Conservation (phyloP, 495 filamentous ascomycete species). For the Aspergillus heteromorphus region DNA sequence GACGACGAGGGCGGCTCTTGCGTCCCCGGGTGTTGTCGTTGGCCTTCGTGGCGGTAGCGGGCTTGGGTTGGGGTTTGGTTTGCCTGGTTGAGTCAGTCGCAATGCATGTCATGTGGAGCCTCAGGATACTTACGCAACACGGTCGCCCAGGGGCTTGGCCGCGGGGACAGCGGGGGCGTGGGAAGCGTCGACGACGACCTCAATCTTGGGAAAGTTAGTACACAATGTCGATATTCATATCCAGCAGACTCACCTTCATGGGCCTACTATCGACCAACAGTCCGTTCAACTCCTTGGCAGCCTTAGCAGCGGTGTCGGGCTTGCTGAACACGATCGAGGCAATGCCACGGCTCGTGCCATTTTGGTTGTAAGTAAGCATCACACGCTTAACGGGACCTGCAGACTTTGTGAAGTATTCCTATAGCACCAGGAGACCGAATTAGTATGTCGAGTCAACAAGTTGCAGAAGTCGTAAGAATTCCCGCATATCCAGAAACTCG, state of each 20-base stretch:
- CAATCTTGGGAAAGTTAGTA: slow-evolving; percentile 52
- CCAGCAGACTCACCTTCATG: slow-evolving; percentile 64
- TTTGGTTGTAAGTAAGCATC: slow-evolving; percentile 85
- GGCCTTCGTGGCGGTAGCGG: slow-evolving; percentile 66
- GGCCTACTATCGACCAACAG: slow-evolving; percentile 82
- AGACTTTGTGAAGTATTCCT: slow-evolving; percentile 93
- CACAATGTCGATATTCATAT: neutral
- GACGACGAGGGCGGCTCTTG: slow-evolving; percentile 46
- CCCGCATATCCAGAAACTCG: slow-evolving; percentile 20
- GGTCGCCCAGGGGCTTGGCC: slow-evolving; percentile 75
- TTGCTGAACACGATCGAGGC: slow-evolving; percentile 76
- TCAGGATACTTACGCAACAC: slow-evolving; percentile 59
- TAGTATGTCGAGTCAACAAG: slow-evolving; percentile 32
- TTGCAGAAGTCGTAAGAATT: slow-evolving; percentile 17
- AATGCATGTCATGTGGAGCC: neutral
- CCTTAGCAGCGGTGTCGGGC: slow-evolving; percentile 71
- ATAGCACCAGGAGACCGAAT: slow-evolving; percentile 42
- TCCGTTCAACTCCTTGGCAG: slow-evolving; percentile 75
- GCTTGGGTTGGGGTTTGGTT: slow-evolving; percentile 77
- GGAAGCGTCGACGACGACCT: slow-evolving; percentile 77
- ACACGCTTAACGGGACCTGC: slow-evolving; percentile 86
- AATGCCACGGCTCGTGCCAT: slow-evolving; percentile 83
- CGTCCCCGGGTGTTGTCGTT: slow-evolving; percentile 38
- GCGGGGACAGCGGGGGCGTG: slow-evolving; percentile 60
- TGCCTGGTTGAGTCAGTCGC: slow-evolving; percentile 33